Conservation (phyloP, 306 rosid genomes). For the Trifolium pratense region DNA sequence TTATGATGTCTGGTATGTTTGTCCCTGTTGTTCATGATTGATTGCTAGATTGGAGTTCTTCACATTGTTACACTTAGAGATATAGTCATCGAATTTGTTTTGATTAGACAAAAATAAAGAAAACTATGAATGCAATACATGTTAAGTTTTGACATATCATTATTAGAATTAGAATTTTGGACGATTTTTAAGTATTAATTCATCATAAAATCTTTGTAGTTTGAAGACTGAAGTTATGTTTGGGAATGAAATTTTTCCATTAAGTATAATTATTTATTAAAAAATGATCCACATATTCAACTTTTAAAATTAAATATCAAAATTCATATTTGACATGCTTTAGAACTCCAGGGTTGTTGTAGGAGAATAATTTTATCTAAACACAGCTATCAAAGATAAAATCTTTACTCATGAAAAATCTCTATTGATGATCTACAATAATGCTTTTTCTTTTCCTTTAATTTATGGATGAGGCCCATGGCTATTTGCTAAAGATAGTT, state of each 20-base stretch:
- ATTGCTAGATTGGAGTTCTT: neutral
- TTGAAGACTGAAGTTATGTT: too few relatives aligned
- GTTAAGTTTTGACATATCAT: too few relatives aligned
- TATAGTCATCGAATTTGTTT: too few relatives aligned
- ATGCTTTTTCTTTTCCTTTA: slow-evolving; percentile 39
- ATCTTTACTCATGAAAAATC: slow-evolving; percentile 43
- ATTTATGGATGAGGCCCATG: slow-evolving; percentile 32
- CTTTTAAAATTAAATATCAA: neutral
- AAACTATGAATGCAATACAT: too few relatives aligned
- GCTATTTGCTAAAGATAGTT: slow-evolving; percentile 4
- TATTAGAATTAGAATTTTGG: neutral
- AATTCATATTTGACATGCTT: slow-evolving; percentile 13
- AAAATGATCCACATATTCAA: neutral
- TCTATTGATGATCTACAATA: slow-evolving; percentile 5
- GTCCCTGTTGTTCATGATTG: neutral
- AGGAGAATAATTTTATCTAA: slow-evolving; percentile 16
- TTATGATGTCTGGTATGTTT: slow-evolving; percentile 14
- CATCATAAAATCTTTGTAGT: too few relatives aligned
- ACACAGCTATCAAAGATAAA: slow-evolving; percentile 6
- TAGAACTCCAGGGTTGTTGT: neutral
- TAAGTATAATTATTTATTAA: too few relatives aligned
- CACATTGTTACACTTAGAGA: too few relatives aligned
- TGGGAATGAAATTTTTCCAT: too few relatives aligned
- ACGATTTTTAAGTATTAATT: neutral
- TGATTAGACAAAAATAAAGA: too few relatives aligned